Evolutionary conservation across 306 rosid species (phyloP).

Genomic region (Cucumis sativus): DNA sequence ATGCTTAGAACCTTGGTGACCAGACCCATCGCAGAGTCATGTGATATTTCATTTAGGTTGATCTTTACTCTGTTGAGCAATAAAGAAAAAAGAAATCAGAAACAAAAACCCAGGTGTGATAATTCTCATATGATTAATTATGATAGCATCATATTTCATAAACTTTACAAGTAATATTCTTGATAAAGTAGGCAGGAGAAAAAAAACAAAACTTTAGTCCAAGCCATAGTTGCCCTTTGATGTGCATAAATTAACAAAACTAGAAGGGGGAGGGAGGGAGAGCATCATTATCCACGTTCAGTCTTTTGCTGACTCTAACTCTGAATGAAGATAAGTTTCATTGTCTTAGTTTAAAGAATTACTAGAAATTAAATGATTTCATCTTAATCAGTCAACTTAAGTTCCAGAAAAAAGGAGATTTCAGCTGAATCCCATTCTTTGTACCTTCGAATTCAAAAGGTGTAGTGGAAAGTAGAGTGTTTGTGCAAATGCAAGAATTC

Average conservation of each 20-base stretch:
- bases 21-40: slow-evolving; percentile 49
- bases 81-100: neutral
- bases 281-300: neutral
- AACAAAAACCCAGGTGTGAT: no score
- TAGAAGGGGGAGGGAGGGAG: neutral
- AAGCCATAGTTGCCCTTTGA: neutral
- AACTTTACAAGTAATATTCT: no score
- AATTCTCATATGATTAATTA: no score
- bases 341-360: neutral
- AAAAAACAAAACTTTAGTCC: neutral
- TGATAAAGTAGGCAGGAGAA: no score
- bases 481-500: neutral
- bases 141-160: no score
- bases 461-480: neutral
- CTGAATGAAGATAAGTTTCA: neutral
- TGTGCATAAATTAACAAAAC: neutral
- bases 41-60: slow-evolving; percentile 78
- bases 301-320: neutral
- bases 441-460: neutral
- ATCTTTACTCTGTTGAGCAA: slow-evolving; percentile 52
- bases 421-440: neutral
- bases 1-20: slow-evolving; percentile 8
- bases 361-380: neutral
- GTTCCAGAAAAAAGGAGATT: neutral
- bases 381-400: neutral